These are phyloP conservation scores for Colletotrichum salicis DNA, from an alignment of 2,329 filamentous ascomycete genomes.

Conservation along the genomic window DNA sequence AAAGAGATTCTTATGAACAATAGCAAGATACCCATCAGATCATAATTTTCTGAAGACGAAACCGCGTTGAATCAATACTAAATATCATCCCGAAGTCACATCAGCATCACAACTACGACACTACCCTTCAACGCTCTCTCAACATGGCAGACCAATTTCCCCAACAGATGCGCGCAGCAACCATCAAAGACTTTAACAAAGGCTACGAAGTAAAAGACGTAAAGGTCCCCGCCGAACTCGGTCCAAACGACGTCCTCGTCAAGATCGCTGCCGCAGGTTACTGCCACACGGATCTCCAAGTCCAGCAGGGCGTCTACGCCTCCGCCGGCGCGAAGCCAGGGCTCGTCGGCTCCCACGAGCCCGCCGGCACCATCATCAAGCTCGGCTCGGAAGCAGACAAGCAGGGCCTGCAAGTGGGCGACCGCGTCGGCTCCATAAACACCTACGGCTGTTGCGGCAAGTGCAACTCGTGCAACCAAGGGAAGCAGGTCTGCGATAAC, in stretches of 20 bases:
- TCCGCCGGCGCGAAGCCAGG: conserved; percentile 38
- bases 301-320: conserved; percentile 34
- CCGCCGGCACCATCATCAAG: conserved; percentile 70
- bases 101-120: background rate
- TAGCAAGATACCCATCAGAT: background rate
- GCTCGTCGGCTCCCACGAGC: conserved; percentile 66
- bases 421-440: conserved; percentile 58
- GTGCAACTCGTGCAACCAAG: conserved; percentile 38
- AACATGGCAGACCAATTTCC: conserved; percentile 36
- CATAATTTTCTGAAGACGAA: background rate
- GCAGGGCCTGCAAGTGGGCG: conserved; percentile 57
- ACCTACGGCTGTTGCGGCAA: conserved; percentile 38
- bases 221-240: conserved; percentile 31
- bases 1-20: too few species aligned
- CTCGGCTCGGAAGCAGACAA: conserved; percentile 54
- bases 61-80: too few species aligned
- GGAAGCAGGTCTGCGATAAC: conserved; percentile 39
- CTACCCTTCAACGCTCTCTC: too few species aligned
- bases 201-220: conserved; percentile 33
- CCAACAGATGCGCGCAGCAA: conserved; percentile 45
- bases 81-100: background rate
- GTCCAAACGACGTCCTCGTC: conserved; percentile 36
- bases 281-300: conserved; percentile 38
- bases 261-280: conserved; percentile 37
- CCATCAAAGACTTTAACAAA: conserved; percentile 39